These are phyloP conservation scores for Tephrocybe rancida DNA, from an alignment of 768 basidiomycete species.

Conservation along the genomic window DNA sequence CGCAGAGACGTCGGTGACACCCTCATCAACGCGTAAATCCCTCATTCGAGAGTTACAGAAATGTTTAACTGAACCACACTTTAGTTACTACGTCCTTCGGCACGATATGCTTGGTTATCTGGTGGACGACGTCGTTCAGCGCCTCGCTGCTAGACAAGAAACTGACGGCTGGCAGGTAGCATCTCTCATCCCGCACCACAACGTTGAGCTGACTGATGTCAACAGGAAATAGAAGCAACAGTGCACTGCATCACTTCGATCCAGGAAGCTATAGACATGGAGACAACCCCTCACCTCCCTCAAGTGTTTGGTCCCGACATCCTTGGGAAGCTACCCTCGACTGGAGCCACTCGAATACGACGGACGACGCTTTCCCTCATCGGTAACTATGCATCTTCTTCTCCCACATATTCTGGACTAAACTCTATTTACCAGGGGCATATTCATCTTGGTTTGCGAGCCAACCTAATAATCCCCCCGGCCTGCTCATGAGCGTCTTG, in stretches of 20 bases:
- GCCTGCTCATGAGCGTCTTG: slow-evolving; percentile 65
- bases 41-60: neutral
- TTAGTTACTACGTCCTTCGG: slow-evolving; percentile 83
- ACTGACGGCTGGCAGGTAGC: slow-evolving; percentile 74
- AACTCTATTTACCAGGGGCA: slow-evolving; percentile 43
- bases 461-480: slow-evolving; percentile 33
- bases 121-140: slow-evolving; percentile 60
- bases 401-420: neutral
- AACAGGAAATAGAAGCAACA: slow-evolving; percentile 82
- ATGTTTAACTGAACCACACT: neutral
- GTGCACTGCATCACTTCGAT: slow-evolving; percentile 85
- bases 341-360: slow-evolving; percentile 66
- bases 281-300: slow-evolving; percentile 52
- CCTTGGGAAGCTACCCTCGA: slow-evolving; percentile 66
- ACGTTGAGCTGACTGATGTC: neutral
- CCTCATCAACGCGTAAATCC: slow-evolving; percentile 79
- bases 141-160: slow-evolving; percentile 46
- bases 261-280: slow-evolving; percentile 79
- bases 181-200: neutral
- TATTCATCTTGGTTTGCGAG: slow-evolving; percentile 84
- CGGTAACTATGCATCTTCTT: slow-evolving; percentile 46
- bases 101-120: slow-evolving; percentile 80
- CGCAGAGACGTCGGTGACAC: slow-evolving; percentile 87
- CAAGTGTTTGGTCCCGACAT: slow-evolving; percentile 75
- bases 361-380: slow-evolving; percentile 75